Conservation (phyloP, 2,329 filamentous ascomycete genomes). For the Fusarium illudens region DNA sequence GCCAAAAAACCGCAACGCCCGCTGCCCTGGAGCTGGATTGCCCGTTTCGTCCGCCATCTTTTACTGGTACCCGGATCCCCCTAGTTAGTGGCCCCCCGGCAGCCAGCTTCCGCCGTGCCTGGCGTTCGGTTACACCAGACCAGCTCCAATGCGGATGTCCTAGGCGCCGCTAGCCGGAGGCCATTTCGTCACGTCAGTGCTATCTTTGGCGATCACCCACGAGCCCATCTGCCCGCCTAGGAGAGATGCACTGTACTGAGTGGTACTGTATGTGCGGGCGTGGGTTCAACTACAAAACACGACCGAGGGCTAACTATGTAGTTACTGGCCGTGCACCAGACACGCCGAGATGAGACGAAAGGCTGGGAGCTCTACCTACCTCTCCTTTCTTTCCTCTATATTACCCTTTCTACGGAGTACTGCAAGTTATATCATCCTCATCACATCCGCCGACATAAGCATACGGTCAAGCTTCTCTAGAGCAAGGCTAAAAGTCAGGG, state of each 20-base stretch:
- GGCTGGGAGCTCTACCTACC: no score
- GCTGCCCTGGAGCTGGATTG: background rate
- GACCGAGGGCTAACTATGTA: background rate
- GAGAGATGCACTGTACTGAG: background rate
- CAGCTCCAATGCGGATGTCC: background rate
- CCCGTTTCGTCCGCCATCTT: background rate
- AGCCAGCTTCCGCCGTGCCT: constrained; percentile 8
- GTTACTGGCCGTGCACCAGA: background rate
- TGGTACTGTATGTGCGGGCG: background rate
- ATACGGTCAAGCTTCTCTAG: background rate
- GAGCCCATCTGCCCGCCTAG: background rate
- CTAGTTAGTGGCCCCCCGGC: background rate
- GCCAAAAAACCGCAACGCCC: background rate
- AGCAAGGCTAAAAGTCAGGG: background rate
- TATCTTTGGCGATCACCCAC: background rate
- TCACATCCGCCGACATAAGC: background rate
- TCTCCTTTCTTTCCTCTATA: no score
- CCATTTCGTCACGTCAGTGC: background rate
- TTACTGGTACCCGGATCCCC: background rate
- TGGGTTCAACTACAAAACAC: background rate
- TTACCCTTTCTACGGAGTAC: no score
- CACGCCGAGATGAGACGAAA: background rate
- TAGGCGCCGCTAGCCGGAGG: background rate
- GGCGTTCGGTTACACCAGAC: constrained; percentile 1
- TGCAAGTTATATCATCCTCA: background rate